Conservation (phyloP, 768 basidiomycete species). For the Naganishia antarctica region DNA sequence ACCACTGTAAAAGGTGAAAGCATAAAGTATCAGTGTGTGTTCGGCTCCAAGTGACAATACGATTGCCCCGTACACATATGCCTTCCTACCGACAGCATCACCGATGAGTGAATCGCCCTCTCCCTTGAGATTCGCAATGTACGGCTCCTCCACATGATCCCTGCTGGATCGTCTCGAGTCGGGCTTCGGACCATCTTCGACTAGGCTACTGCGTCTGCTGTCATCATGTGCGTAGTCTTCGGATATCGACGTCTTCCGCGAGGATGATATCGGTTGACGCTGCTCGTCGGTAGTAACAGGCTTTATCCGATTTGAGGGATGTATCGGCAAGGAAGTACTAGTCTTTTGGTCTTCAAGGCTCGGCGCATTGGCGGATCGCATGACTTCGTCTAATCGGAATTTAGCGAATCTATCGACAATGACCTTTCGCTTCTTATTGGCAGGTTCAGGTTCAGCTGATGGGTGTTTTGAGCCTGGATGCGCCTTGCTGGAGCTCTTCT, state of each 20-base stretch:
- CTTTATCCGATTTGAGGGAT: background rate
- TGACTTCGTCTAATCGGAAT: slow-evolving; percentile 17
- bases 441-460: slow-evolving; percentile 9
- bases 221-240: background rate
- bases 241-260: slow-evolving; percentile 21
- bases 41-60: too few species aligned
- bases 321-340: slow-evolving; percentile 13
- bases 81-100: slow-evolving; percentile 25
- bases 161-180: slow-evolving; percentile 4
- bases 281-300: background rate
- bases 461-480: background rate
- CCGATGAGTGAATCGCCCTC: slow-evolving; percentile 26
- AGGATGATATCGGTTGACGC: background rate
- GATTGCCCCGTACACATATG: slow-evolving; percentile 31
- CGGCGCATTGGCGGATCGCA: slow-evolving; percentile 7
- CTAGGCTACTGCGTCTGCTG: slow-evolving; percentile 9
- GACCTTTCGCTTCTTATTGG: slow-evolving; percentile 40
- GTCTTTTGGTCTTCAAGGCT: slow-evolving; percentile 7
- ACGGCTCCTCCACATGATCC: slow-evolving; percentile 24
- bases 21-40: too few species aligned
- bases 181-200: background rate
- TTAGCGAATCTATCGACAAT: slow-evolving; percentile 40
- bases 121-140: slow-evolving; percentile 10
- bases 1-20: slow-evolving; percentile 4
- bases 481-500: slow-evolving; percentile 33